A percentile compares a stretch with the other conserved stretches of the same genome.
These are phyloP conservation scores for Aspergillus flavus DNA, from an alignment of 2,329 filamentous ascomycete species.

Conservation along the genomic window DNA sequence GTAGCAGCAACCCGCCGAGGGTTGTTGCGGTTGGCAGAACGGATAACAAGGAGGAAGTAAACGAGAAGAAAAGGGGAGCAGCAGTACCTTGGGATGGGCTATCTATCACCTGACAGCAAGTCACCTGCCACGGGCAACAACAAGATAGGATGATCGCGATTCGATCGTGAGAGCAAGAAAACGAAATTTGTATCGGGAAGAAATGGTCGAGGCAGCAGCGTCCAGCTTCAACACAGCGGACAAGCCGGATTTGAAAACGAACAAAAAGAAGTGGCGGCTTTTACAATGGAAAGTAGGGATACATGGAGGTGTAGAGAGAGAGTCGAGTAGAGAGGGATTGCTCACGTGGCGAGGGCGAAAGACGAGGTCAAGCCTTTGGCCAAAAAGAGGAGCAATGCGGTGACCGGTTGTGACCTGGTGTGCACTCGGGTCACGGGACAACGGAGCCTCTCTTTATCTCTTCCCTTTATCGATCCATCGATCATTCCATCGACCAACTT, in stretches of 20 bases:
- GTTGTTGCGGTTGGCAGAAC: conserved; percentile 15
- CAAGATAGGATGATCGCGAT: conserved; percentile 34
- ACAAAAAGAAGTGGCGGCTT: conserved; percentile 24
- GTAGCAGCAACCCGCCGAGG: background rate
- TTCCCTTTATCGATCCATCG: background rate
- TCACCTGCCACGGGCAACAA: conserved; percentile 47
- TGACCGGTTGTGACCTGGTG: conserved; percentile 22
- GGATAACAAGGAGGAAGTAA: conserved; percentile 20
- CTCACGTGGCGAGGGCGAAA: conserved; percentile 44
- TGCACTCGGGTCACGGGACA: conserved; percentile 38
- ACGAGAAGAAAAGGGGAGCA: conserved; percentile 21
- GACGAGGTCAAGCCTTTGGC: conserved; percentile 13
- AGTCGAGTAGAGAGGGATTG: conserved; percentile 39
- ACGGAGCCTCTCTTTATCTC: conserved; percentile 1
- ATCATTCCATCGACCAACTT: conserved; percentile 4
- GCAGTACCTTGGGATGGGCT: conserved; percentile 42
- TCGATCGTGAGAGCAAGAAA: conserved; percentile 26
- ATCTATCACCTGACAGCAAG: conserved; percentile 49
- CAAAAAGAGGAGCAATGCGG: conserved; percentile 29
- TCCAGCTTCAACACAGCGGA: conserved; percentile 13
- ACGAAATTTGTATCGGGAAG: conserved; percentile 19
- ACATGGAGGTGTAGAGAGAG: conserved; percentile 32
- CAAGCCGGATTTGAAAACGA: conserved; percentile 21
- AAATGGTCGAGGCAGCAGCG: conserved; percentile 15
- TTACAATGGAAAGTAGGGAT: conserved; percentile 32